Percentiles rank a stretch among this genome's conserved stretches.
These are phyloP conservation scores for Ophiognomonia clavigignenti-juglandacearum DNA, from an alignment of 2,329 filamentous ascomycete species.

Conservation along the genomic window DNA sequence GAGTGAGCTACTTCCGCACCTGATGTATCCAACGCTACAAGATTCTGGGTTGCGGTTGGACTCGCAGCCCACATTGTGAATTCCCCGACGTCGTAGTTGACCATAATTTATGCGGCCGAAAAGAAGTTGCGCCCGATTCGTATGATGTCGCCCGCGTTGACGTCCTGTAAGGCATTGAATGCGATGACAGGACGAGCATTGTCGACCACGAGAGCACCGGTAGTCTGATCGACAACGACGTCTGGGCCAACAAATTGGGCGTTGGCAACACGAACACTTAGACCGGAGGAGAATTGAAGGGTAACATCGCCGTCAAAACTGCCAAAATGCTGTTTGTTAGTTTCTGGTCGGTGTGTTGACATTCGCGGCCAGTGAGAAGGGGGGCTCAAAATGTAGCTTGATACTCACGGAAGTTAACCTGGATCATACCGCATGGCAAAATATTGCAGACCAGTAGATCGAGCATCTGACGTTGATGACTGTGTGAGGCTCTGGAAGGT, in stretches of 20 bases:
- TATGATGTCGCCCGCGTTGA: background rate
- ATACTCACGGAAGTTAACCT: background rate
- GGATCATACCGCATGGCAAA: background rate
- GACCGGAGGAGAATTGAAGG: too few relatives aligned
- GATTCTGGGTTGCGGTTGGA: background rate
- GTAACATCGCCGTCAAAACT: too few relatives aligned
- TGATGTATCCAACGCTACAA: background rate
- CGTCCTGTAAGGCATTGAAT: too few relatives aligned
- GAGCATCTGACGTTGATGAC: background rate
- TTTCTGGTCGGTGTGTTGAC: too few relatives aligned
- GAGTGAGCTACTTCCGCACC: too few relatives aligned
- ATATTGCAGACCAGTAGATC: conserved; percentile 1
- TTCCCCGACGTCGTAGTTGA: background rate
- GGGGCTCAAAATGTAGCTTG: too few relatives aligned
- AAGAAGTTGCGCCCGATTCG: background rate
- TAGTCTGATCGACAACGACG: too few relatives aligned
- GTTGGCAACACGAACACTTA: too few relatives aligned
- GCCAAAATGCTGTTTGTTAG: too few relatives aligned
- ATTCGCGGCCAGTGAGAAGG: background rate
- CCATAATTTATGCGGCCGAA: background rate
- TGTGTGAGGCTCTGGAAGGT: background rate
- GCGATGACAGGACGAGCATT: too few relatives aligned
- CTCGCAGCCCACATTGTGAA: background rate
- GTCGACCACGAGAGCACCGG: too few relatives aligned
- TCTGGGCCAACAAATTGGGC: too few relatives aligned